Conservation (phyloP, 2,329 filamentous ascomycete genomes). For the Monascus ruber region DNA sequence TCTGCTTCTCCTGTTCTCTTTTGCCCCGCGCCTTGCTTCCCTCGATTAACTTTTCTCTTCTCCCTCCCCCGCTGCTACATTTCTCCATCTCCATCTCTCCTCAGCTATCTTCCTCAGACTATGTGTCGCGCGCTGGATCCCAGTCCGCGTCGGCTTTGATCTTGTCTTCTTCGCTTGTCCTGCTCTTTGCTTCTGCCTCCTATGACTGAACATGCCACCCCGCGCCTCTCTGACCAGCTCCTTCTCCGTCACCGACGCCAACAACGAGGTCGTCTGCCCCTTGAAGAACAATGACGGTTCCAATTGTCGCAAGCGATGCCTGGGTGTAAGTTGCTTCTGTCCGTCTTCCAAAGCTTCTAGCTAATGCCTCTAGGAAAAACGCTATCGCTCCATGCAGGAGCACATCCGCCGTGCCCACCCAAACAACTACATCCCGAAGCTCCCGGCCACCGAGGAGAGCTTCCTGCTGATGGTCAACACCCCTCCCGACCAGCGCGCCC, state of each 20-base stretch:
- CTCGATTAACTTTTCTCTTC: too few relatives aligned
- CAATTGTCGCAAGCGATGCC: conserved; percentile 92
- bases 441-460: conserved; percentile 95
- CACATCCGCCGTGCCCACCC: conserved; percentile 95
- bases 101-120: too few relatives aligned
- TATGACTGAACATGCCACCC: conserved; percentile 58
- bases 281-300: conserved; percentile 93
- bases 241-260: conserved; percentile 82
- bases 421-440: conserved; percentile 93
- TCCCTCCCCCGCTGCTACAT: too few relatives aligned
- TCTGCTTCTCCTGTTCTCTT: too few relatives aligned
- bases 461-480: conserved; percentile 94
- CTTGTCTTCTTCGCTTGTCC: too few relatives aligned
- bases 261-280: conserved; percentile 94
- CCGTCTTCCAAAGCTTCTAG: not conserved
- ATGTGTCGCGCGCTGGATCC: too few relatives aligned
- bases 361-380: conserved; percentile 58
- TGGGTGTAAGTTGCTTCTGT: conserved; percentile 64
- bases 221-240: conserved; percentile 77
- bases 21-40: too few relatives aligned
- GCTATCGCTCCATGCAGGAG: conserved; percentile 98
- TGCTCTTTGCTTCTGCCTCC: too few relatives aligned
- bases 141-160: too few relatives aligned
- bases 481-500: conserved; percentile 61
- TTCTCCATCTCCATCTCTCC: too few relatives aligned